Evolutionary conservation across 2,329 filamentous ascomycete genomes (phyloP), one percentile per base, ranked within the genome.

Genomic region (Colletotrichum scovillei): DNA sequence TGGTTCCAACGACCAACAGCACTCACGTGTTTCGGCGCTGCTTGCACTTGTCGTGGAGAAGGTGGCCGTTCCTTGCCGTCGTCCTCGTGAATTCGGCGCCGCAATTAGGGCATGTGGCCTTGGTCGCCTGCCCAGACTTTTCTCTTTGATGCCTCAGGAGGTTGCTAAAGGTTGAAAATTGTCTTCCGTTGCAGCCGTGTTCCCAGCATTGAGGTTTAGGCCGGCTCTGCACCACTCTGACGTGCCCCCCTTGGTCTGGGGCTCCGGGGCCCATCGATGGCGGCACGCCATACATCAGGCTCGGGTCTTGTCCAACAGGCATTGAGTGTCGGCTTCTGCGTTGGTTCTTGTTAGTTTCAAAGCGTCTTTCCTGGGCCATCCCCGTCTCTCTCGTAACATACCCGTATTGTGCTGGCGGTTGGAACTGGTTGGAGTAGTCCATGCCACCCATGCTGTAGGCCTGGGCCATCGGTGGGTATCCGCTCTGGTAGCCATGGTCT

Each of bases 131-230:
- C 30, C 96, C 96, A 0, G 94, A 97, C 82, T 98, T 98, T 83
- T 98, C 96, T 56, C 96, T 91, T 83, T 98, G 95, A 81, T 98
- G 96, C 75, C 96, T 90, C 49, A 98, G 87, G 4, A 98, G 89
- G 81, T 98, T 98, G 89, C 95, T 98, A 81, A 98, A 98, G 4
- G 96, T 98, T 22, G 95, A 97, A 80, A 98, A 98, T 79, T 97
- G 94, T 35, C 95, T 92, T 24, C 96, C 96, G 79, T 98, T 98
- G 86, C 96, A 98, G 12, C 95, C 96, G 80, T 98, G 96, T 74
- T 98, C 96, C 94, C 94, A 98, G 83, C 96, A 98, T 81, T 97
- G 95, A 58, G 95, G 95, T 84, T 97, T 97, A n/a, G 95, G 95
- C 76, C 94, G 90, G 77, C 91, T 92, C 81, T 93, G 92, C 22